A percentile compares a stretch with the other conserved stretches of the same genome.
Conservation (phyloP, 805 yeast genomes). For the Cyberlindnera misumaiensis region DNA sequence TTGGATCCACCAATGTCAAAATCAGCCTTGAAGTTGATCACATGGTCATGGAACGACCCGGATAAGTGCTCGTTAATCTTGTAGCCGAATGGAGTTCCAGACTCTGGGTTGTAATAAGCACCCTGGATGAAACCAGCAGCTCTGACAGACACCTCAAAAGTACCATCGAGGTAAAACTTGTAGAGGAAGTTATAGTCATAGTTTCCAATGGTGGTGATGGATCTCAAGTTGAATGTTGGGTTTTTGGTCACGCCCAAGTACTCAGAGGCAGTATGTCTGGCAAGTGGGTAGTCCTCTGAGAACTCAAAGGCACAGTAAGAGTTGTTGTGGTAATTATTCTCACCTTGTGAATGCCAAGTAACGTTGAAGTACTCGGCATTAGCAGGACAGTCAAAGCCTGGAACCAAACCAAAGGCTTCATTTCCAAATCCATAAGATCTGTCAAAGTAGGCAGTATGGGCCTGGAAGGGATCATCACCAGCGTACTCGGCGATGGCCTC, state of each 20-base stretch:
- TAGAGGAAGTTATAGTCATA: slow-evolving; percentile 22
- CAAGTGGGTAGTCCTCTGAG: slow-evolving; percentile 19
- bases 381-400: slow-evolving; percentile 26
- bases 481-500: slow-evolving; percentile 26
- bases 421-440: slow-evolving; percentile 25
- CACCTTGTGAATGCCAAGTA: slow-evolving; percentile 22
- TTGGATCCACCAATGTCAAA: slow-evolving; percentile 23
- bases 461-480: slow-evolving; percentile 27
- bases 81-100: slow-evolving; percentile 18
- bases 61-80: slow-evolving; percentile 19
- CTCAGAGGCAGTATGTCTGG: slow-evolving; percentile 17
- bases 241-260: slow-evolving; percentile 19
- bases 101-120: slow-evolving; percentile 20
- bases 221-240: slow-evolving; percentile 21
- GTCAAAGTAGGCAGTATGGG: slow-evolving; percentile 21
- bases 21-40: slow-evolving; percentile 23
- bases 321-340: slow-evolving; percentile 20
- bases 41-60: slow-evolving; percentile 27
- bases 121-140: slow-evolving; percentile 27
- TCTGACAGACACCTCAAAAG: slow-evolving; percentile 23
- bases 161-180: slow-evolving; percentile 23
- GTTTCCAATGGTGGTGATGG: slow-evolving; percentile 22
- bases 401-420: slow-evolving; percentile 24
- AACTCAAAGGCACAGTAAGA: slow-evolving; percentile 23
- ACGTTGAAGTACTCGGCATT: slow-evolving; percentile 24